Evolutionary conservation across 257 asterid species (phyloP).

Genomic region (Avicennia marina): DNA sequence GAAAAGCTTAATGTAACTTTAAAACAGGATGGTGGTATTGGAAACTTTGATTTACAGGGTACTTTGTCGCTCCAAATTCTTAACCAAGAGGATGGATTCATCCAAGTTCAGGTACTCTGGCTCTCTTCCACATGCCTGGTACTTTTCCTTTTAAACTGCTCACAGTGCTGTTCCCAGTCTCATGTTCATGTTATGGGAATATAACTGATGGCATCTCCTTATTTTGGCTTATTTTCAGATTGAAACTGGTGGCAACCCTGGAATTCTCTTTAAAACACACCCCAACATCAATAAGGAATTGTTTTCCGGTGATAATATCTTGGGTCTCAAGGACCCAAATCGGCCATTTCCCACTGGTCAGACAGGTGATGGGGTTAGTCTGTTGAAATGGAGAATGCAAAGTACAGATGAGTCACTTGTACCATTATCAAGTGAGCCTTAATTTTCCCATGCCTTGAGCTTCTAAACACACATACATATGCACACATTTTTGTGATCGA

Average conservation of each 20-base stretch:
- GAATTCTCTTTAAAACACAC: conserved; percentile 55
- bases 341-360: conserved; percentile 57
- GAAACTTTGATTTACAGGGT: conserved; percentile 62
- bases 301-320: conserved; percentile 48
- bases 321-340: conserved; percentile 56
- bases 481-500: conserved; percentile 1
- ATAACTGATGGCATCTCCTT: neutral
- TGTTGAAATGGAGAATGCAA: conserved; percentile 70
- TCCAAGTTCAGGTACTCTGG: conserved; percentile 58
- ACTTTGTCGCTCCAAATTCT: conserved; percentile 57
- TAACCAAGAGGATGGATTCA: conserved; percentile 53
- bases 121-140: conserved; percentile 2
- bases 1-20: conserved; percentile 55
- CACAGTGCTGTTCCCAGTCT: neutral
- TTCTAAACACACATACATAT: neutral
- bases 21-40: conserved; percentile 62
- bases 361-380: conserved; percentile 58
- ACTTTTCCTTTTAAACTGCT: neutral
- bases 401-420: conserved; percentile 56
- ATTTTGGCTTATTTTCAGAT: conserved; percentile 31
- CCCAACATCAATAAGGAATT: conserved; percentile 64
- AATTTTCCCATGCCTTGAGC: neutral
- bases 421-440: conserved; percentile 58
- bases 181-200: neutral
- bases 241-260: conserved; percentile 56